Conservation (phyloP, 2,329 filamentous ascomycete genomes). For the Hypoxylon sp. region DNA sequence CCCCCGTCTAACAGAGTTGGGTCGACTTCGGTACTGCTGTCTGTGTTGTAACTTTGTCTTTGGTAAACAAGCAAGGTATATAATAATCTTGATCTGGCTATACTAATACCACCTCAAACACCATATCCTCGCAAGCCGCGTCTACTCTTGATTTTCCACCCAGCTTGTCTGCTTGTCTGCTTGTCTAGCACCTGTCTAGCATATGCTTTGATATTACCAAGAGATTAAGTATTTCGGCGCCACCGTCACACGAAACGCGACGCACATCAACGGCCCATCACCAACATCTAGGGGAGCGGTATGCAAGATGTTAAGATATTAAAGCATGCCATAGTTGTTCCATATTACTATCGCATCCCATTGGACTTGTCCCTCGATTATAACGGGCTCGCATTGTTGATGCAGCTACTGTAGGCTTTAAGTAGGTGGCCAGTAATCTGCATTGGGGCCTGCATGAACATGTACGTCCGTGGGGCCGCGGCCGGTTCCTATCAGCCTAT, state of each 20-base stretch:
- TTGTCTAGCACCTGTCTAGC: constrained; percentile 9
- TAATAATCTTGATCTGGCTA: constrained; percentile 14
- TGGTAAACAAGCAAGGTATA: constrained; percentile 24
- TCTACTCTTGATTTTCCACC: constrained; percentile 7
- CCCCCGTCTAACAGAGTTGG: constrained; percentile 16
- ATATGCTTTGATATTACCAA: constrained; percentile 1
- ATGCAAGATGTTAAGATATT: constrained; percentile 17
- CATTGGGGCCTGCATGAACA: constrained; percentile 36
- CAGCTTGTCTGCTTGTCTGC: not conserved
- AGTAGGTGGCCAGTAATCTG: constrained; percentile 15
- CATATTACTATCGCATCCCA: constrained; percentile 11
- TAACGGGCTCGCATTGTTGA: constrained; percentile 18
- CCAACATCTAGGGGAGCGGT: constrained; percentile 6
- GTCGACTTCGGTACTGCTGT: constrained; percentile 25
- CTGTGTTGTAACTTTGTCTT: constrained; percentile 18
- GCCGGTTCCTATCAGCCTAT: constrained; percentile 25
- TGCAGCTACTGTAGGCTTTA: constrained; percentile 34
- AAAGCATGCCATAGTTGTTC: constrained; percentile 4
- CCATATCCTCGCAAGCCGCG: constrained; percentile 8
- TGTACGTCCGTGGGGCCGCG: constrained; percentile 25
- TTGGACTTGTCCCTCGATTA: constrained; percentile 1
- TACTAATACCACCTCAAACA: constrained; percentile 7
- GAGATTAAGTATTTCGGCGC: constrained; percentile 19
- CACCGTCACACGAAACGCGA: constrained; percentile 20
- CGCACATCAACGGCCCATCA: constrained; percentile 12